Evolutionary conservation across 306 rosid species (phyloP).

Genomic region (Malus orientalis): DNA sequence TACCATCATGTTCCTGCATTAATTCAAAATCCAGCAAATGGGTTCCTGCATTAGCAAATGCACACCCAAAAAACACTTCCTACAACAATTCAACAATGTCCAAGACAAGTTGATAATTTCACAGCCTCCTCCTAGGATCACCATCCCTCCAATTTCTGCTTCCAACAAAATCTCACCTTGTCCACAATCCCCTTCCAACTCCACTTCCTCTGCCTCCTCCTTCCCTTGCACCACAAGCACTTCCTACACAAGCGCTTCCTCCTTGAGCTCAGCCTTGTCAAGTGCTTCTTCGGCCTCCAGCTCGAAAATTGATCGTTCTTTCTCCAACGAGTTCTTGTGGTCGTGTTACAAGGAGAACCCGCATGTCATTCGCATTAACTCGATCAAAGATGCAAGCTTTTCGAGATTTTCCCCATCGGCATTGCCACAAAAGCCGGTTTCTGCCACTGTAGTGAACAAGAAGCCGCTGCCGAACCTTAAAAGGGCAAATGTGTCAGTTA

Average conservation of each 20-base stretch:
- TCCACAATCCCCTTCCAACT: conserved; percentile 56
- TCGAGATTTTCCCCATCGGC: neutral
- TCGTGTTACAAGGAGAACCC: conserved; percentile 68
- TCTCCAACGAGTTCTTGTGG: conserved; percentile 61
- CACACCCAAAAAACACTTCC: conserved; percentile 35
- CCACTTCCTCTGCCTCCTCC: conserved; percentile 50
- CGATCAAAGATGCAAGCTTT: conserved; percentile 32
- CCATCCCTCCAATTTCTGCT: neutral
- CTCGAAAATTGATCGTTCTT: conserved; percentile 46
- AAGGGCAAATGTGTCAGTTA: conserved; percentile 4
- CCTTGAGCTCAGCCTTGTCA: conserved; percentile 33
- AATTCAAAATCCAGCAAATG: conserved; percentile 32
- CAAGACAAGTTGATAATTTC: conserved; percentile 53
- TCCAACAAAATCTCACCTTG: conserved; percentile 41
- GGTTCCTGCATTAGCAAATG: conserved; percentile 95
- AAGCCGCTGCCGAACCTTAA: conserved; percentile 11
- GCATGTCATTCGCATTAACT: conserved; percentile 51
- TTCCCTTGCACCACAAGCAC: conserved; percentile 28
- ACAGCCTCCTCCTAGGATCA: conserved; percentile 24
- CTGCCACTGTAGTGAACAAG: neutral
- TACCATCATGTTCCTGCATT: neutral
- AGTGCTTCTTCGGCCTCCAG: conserved; percentile 31
- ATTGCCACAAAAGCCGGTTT: conserved; percentile 4
- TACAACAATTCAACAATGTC: conserved; percentile 7
- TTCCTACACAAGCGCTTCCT: neutral